These are phyloP conservation scores for Cucurbita argyrosperma DNA, from an alignment of 306 rosid genomes.

Conservation along the genomic window DNA sequence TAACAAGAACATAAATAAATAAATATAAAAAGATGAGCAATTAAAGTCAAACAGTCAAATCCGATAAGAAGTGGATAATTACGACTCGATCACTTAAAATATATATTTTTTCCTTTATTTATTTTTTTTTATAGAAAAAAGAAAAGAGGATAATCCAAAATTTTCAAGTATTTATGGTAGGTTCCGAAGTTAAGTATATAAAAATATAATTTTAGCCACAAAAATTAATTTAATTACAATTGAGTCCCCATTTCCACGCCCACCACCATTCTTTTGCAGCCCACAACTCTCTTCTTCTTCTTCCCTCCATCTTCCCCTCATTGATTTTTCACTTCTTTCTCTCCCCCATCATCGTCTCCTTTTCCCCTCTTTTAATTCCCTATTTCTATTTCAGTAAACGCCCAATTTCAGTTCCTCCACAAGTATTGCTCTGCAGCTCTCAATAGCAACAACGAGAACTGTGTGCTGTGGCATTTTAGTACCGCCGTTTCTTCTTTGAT, in stretches of 20 bases:
- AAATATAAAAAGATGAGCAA: background rate
- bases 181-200: background rate
- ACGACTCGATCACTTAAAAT: background rate
- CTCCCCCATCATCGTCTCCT: background rate
- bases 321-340: background rate
- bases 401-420: background rate
- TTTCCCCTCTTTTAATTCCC: background rate
- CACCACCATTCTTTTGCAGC: slow-evolving; percentile 5
- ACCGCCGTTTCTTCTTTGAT: background rate
- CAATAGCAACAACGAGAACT: background rate
- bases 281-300: background rate
- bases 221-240: background rate
- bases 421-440: background rate
- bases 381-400: background rate
- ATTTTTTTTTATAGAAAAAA: no score
- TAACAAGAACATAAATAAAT: background rate
- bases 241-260: background rate
- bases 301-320: background rate
- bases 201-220: background rate
- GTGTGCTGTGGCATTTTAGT: background rate
- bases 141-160: background rate
- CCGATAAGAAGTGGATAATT: background rate
- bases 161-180: background rate
- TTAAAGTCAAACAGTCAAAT: background rate
- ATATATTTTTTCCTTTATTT: background rate